Conservation (phyloP, 78 protist species). For the Planoprotostelium fungivorum region DNA sequence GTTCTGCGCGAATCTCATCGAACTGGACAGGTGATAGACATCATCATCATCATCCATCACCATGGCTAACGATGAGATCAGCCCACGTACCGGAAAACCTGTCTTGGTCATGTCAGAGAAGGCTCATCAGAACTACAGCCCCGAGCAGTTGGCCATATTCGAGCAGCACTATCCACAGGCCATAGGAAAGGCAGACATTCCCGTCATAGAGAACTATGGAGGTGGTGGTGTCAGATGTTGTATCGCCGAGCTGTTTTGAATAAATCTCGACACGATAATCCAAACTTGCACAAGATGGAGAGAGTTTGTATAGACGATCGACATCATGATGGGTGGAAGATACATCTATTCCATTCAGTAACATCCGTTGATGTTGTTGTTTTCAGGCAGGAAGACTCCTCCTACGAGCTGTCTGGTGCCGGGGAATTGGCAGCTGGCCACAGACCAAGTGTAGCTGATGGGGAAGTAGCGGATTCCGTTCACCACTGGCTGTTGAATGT, state of each 20-base stretch:
- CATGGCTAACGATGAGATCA: not conserved
- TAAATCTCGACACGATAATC: too few species aligned
- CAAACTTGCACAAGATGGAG: too few species aligned
- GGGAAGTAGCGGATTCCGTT: too few species aligned
- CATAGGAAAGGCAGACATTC: conserved; percentile 13
- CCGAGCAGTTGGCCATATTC: conserved; percentile 19
- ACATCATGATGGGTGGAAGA: too few species aligned
- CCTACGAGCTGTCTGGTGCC: too few species aligned
- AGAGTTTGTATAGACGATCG: too few species aligned
- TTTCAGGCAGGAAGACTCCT: too few species aligned
- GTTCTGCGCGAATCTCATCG: conserved; percentile 66
- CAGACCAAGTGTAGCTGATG: too few species aligned
- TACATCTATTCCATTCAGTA: too few species aligned
- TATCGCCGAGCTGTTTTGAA: conserved; percentile 60
- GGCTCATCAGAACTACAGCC: conserved; percentile 48
- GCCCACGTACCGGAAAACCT: not conserved
- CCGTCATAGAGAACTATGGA: conserved; percentile 59
- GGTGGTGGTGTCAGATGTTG: conserved; percentile 77
- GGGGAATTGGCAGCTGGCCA: too few species aligned
- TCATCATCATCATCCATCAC: not conserved
- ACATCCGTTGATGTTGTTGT: too few species aligned
- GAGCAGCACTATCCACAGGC: conserved; percentile 5
- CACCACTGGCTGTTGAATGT: too few species aligned
- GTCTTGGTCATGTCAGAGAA: conserved; percentile 29
- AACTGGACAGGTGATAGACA: conserved; percentile 14